Conservation (phyloP, 306 rosid species). For the Rosa chinensis region DNA sequence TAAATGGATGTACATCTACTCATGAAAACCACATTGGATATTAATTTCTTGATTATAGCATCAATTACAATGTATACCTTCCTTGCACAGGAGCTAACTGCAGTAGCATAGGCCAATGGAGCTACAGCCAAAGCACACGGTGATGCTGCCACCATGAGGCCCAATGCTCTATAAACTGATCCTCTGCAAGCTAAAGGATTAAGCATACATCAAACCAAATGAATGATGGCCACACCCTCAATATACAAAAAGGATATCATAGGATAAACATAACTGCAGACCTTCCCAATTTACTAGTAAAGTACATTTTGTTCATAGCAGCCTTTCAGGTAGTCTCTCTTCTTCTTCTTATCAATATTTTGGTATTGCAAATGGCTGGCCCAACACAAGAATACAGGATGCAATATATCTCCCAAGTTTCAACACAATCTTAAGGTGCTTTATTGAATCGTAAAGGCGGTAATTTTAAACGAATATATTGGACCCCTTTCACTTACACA, state of each 20-base stretch:
- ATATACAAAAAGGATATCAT: background rate
- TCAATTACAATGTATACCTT: conserved; percentile 51
- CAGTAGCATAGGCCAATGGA: conserved; percentile 94
- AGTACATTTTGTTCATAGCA: background rate
- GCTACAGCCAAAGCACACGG: conserved; percentile 99
- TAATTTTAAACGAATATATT: background rate
- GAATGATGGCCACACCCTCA: conserved; percentile 17
- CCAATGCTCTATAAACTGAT: conserved; percentile 91
- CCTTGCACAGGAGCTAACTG: conserved; percentile 89
- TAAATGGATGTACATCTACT: background rate
- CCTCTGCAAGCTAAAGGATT: conserved; percentile 84
- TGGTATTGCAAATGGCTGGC: background rate
- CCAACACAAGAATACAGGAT: too few species aligned
- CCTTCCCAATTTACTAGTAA: background rate
- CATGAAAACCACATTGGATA: background rate
- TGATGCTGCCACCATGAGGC: conserved; percentile 98
- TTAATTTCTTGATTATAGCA: background rate
- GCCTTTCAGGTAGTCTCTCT: background rate
- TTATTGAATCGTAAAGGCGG: background rate
- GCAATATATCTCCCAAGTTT: background rate
- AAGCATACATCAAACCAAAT: conserved; percentile 37
- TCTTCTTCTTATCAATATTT: background rate
- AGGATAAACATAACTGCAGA: background rate
- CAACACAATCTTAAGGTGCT: background rate
- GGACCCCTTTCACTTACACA: background rate